Base-by-base conservation (phyloP, 352 stramenopile genomes). In the Pythium biforme region DNA sequence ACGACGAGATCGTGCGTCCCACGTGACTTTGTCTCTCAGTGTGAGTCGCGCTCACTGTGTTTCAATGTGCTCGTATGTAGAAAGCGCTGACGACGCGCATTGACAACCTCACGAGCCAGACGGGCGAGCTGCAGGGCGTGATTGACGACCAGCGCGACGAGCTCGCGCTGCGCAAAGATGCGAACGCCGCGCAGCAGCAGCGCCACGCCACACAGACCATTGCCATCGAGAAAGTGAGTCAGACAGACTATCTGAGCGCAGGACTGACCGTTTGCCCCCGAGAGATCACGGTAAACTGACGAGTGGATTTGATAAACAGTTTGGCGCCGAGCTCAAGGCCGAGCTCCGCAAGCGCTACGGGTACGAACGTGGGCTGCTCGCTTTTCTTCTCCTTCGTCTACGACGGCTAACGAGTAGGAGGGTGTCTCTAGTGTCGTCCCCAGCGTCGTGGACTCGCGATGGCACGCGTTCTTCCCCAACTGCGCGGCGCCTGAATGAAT, bases 261-360 rank as follows among this genome's bases (percentile, higher is more conserved):
- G n/a, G n/a, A n/a, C n/a, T n/a, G n/a, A n/a, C n/a, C n/a, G n/a
- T n/a, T n/a, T n/a, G n/a, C n/a, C n/a, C n/a, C n/a, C n/a, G n/a
- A n/a, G n/a, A n/a, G n/a, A n/a, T n/a, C n/a, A n/a, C n/a, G n/a
- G n/a, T n/a, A 52, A 20, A 54, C 26, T 20, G 25, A 5, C 23
- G 20, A n/a, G 17, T 55, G 19, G 15, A 59, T 25, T 31, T 34
- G 5, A 4, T 37, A 20, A 33, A 19, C 57, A 89, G 70, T 90
- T 89, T 61, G 70, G 71, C 12, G 62, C 61, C 17, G 77, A 87
- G 33, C 61, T 89, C 27, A 77, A 85, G 37, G 43, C 43, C 29
- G 74, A 88, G 50, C 46, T 90, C 9, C 73, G 71, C 20, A 80
- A 77, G 55, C 81, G 81, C 49, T 87, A 88, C 52, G 81, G 78